These are phyloP conservation scores for Castanospermum australe DNA, from an alignment of 306 rosid genomes.

Conservation along the genomic window DNA sequence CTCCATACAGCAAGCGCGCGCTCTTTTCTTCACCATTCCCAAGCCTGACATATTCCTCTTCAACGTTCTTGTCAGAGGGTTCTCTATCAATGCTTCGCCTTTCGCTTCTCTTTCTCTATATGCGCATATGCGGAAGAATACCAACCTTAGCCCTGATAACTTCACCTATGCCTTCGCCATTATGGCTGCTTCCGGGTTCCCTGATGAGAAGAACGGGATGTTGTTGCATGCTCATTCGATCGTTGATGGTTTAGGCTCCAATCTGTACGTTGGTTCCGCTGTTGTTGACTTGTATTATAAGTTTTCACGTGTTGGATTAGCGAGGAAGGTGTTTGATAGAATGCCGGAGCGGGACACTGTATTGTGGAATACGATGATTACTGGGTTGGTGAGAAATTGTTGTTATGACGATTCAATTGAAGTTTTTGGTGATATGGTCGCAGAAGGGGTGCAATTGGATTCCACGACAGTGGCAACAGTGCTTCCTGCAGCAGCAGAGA, in stretches of 20 bases:
- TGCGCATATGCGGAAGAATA: slow-evolving; percentile 50
- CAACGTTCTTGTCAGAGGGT: slow-evolving; percentile 77
- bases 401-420: slow-evolving; percentile 46
- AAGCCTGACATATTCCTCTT: slow-evolving; percentile 81
- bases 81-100: slow-evolving; percentile 53
- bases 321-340: slow-evolving; percentile 82
- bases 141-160: slow-evolving; percentile 61
- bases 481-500: slow-evolving; percentile 80
- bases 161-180: slow-evolving; percentile 65
- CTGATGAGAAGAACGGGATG: slow-evolving; percentile 45
- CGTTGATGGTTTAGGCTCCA: slow-evolving; percentile 61
- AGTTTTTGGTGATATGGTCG: slow-evolving; percentile 61
- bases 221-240: slow-evolving; percentile 66
- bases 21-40: slow-evolving; percentile 64
- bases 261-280: slow-evolving; percentile 67
- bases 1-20: slow-evolving; percentile 63
- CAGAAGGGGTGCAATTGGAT: slow-evolving; percentile 45
- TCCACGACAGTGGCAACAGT: slow-evolving; percentile 61
- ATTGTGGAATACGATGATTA: slow-evolving; percentile 80
- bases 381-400: slow-evolving; percentile 69
- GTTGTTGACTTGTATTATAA: slow-evolving; percentile 65
- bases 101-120: slow-evolving; percentile 59
- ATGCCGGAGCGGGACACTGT: slow-evolving; percentile 66
- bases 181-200: slow-evolving; percentile 51
- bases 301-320: slow-evolving; percentile 52